Evolutionary conservation across 2,329 filamentous ascomycete species (phyloP), one percentile per base, ranked within the genome.

Genomic region (Stagonosporopsis rhizophila): DNA sequence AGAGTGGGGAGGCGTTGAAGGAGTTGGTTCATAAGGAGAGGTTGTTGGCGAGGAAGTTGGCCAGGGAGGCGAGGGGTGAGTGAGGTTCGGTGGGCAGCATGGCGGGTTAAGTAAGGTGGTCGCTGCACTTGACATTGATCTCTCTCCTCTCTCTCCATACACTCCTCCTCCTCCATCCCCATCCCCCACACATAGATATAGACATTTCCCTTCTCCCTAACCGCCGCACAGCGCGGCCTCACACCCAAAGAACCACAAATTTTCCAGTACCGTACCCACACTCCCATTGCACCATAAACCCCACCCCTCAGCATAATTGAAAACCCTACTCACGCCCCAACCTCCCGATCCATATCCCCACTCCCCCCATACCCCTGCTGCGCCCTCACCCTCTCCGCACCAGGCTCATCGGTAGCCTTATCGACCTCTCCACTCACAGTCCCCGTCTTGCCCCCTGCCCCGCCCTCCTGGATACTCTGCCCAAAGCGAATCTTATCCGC

Each of bases 401-500:
- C 72, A 57, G 77, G 72, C 56, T 73, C 77, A 20, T 72, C 73
- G 59, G 76, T 66, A 50, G 67, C 75, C 56, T 76, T 76, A 64
- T 53, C 75, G 66, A 63, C 75, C 55, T 58, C 72, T 57, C 66
- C 75, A 38, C 57, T 75, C 41, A 57, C 74, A 35, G 53, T 69
- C 23, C 74, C 76, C 28, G 83, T 86, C 73, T 80, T 76, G 6
- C 82, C 83, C 30, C 83, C 84, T 69, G 83, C 79, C 2, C 83
- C 84, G 25, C 82, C 69, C 66, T 86, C 83, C 32, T 80, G 81
- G 35, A 86, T 83, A 6, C 78, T 77, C 70, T 86, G 81, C 6
- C 84, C 85, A 61, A 83, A 85, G 38, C 81, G 75, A 3, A 83
- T 80, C 62, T 84, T 84, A 59, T 82, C 82, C 34, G 78, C 81